These are phyloP conservation scores for Nemania serpens DNA, from an alignment of 2,329 filamentous ascomycete species.

Conservation along the genomic window DNA sequence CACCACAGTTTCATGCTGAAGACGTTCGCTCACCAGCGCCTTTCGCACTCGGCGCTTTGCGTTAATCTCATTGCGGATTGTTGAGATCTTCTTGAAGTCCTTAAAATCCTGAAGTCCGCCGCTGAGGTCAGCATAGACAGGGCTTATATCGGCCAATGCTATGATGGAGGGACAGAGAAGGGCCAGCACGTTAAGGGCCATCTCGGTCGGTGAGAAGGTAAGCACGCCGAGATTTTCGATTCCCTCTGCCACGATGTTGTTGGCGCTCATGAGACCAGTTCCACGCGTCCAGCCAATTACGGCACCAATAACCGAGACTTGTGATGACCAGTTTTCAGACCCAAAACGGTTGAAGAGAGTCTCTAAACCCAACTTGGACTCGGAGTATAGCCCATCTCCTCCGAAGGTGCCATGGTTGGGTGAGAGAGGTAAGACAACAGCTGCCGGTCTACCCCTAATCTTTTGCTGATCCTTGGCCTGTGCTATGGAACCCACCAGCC, in stretches of 20 bases:
- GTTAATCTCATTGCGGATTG: neutral
- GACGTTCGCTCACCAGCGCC: neutral
- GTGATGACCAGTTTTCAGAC: conserved; percentile 95
- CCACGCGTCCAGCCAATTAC: conserved; percentile 99
- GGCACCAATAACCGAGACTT: conserved; percentile 96
- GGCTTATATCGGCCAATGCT: conserved; percentile 91
- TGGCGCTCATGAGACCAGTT: conserved; percentile 95
- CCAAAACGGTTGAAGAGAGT: conserved; percentile 98
- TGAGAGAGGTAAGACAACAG: conserved; percentile 92
- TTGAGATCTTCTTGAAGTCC: conserved; percentile 85
- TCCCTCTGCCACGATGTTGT: conserved; percentile 96
- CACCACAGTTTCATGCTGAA: neutral
- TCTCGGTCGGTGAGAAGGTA: conserved; percentile 98
- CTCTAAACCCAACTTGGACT: conserved; percentile 96
- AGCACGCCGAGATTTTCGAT: conserved; percentile 96
- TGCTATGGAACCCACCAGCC: conserved; percentile 78
- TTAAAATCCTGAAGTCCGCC: conserved; percentile 96
- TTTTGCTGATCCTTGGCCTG: neutral
- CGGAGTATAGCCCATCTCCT: conserved; percentile 95
- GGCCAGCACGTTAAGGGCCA: conserved; percentile 97
- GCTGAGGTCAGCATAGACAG: conserved; percentile 95
- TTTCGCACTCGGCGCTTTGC: neutral
- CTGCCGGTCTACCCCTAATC: conserved; percentile 76
- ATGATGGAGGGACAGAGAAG: conserved; percentile 93
- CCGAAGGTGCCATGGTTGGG: conserved; percentile 99